Conservation (phyloP, 495 filamentous ascomycete genomes). For the Trichoderma virens region DNA sequence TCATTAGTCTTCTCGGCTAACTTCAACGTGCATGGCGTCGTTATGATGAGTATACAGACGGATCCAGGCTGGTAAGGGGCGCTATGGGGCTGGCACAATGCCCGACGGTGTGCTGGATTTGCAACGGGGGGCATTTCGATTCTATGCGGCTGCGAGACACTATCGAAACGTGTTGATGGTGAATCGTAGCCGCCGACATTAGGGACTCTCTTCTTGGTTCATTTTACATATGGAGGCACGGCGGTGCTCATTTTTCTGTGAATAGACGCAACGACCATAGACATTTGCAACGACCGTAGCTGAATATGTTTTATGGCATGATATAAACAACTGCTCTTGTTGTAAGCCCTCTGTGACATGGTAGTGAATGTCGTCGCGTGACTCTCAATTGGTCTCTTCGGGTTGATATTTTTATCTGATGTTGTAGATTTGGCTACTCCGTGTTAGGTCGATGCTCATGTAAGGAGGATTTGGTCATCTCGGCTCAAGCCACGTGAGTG, state of each 20-base stretch:
- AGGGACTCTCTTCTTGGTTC: slow-evolving; percentile 2
- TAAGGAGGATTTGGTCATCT: too few relatives aligned
- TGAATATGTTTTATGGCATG: neutral
- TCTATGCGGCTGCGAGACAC: neutral
- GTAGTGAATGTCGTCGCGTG: too few relatives aligned
- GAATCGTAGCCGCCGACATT: neutral
- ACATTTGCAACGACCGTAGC: neutral
- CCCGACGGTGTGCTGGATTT: slow-evolving; percentile 2
- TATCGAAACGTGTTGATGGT: neutral
- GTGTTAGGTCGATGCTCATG: too few relatives aligned
- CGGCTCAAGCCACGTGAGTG: too few relatives aligned
- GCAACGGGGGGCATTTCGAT: neutral
- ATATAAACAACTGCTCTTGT: too few relatives aligned
- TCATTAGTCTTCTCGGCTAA: neutral
- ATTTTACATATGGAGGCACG: neutral
- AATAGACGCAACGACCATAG: neutral
- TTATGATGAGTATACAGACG: slow-evolving; percentile 8
- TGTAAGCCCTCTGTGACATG: too few relatives aligned
- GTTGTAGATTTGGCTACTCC: too few relatives aligned
- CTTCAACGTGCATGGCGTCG: slow-evolving; percentile 4
- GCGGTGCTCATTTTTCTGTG: neutral
- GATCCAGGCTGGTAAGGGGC: slow-evolving; percentile 6
- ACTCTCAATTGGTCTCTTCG: too few relatives aligned
- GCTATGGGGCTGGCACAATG: neutral
- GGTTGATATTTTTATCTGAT: too few relatives aligned